Evolutionary conservation across 106 monocot genomes (phyloP).

Genomic region (Acanthochlamys bracteata): DNA sequence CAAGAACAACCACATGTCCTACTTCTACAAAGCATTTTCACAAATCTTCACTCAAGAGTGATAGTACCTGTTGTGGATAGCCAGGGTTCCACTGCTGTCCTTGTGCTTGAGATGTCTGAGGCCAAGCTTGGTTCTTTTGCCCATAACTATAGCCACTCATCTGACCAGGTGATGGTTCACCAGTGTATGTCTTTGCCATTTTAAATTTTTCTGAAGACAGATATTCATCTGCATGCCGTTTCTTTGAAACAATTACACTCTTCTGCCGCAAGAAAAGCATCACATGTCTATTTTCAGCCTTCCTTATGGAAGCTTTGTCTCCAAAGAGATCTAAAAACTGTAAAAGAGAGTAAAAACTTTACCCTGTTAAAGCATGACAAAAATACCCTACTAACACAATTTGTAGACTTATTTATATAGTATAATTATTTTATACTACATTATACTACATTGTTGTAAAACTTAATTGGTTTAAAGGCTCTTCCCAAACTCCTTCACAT

Average conservation of each 20-base stretch:
- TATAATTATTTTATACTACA: too few species aligned
- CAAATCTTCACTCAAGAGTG: too few species aligned
- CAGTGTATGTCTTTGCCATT: slow-evolving; percentile 32
- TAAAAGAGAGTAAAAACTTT: not conserved
- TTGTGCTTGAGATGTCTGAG: slow-evolving; percentile 49
- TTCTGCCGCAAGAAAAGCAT: slow-evolving; percentile 61
- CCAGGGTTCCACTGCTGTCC: slow-evolving; percentile 74
- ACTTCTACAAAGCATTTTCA: too few species aligned
- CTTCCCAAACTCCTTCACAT: too few species aligned
- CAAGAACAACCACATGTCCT: too few species aligned
- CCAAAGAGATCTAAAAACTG: slow-evolving; percentile 98
- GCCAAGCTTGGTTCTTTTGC: slow-evolving; percentile 59
- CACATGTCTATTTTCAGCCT: slow-evolving; percentile 59
- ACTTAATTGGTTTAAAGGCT: too few species aligned
- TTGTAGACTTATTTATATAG: too few species aligned
- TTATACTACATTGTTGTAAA: too few species aligned
- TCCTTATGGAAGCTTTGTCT: slow-evolving; percentile 56
- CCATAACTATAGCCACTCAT: slow-evolving; percentile 55
- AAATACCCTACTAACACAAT: too few species aligned
- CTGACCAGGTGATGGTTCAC: slow-evolving; percentile 30
- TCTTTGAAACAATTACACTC: slow-evolving; percentile 41
- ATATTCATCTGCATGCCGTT: slow-evolving; percentile 72
- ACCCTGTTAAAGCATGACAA: too few species aligned
- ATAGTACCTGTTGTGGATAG: slow-evolving; percentile 70
- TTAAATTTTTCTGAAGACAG: slow-evolving; percentile 65